Conservation (phyloP, 192 early-diverging fungal genomes). For the Podila horticola region DNA sequence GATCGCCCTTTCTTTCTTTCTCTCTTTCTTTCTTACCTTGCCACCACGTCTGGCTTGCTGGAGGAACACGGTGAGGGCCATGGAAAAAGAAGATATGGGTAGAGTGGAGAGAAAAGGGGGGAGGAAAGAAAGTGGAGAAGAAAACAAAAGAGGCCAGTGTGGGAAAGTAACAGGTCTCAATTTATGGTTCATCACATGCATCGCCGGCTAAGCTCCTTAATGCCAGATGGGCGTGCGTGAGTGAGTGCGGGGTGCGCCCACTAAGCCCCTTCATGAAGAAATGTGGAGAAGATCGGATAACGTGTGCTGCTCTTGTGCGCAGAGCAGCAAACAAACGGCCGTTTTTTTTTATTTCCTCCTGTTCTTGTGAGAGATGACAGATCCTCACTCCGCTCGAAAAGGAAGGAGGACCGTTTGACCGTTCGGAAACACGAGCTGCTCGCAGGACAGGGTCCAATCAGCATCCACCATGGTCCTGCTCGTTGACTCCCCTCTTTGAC, state of each 20-base stretch:
- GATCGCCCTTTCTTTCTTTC: not conserved
- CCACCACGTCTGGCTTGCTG: constrained; percentile 36
- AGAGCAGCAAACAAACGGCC: too few relatives aligned
- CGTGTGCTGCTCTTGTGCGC: too few relatives aligned
- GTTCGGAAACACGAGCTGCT: too few relatives aligned
- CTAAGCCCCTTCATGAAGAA: constrained; percentile 1
- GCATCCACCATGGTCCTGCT: too few relatives aligned
- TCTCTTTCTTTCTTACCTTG: constrained; percentile 33
- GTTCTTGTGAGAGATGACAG: too few relatives aligned
- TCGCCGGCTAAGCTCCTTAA: not conserved
- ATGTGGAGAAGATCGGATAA: not conserved
- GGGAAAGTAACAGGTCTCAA: not conserved
- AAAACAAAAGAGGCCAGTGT: not conserved
- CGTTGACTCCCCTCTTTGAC: too few relatives aligned
- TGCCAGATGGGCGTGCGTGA: too few relatives aligned
- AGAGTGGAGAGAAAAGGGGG: not conserved
- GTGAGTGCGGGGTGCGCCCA: not conserved
- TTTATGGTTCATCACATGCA: constrained; percentile 4
- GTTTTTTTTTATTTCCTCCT: too few relatives aligned
- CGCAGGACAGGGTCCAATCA: too few relatives aligned
- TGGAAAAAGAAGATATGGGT: constrained; percentile 8
- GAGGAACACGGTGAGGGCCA: constrained; percentile 44
- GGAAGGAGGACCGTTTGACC: too few relatives aligned
- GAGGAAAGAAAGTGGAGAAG: not conserved
- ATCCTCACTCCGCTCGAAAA: too few relatives aligned